These are phyloP conservation scores for Hypoxylon sp. DNA, from an alignment of 2,329 filamentous ascomycete genomes.

Conservation along the genomic window DNA sequence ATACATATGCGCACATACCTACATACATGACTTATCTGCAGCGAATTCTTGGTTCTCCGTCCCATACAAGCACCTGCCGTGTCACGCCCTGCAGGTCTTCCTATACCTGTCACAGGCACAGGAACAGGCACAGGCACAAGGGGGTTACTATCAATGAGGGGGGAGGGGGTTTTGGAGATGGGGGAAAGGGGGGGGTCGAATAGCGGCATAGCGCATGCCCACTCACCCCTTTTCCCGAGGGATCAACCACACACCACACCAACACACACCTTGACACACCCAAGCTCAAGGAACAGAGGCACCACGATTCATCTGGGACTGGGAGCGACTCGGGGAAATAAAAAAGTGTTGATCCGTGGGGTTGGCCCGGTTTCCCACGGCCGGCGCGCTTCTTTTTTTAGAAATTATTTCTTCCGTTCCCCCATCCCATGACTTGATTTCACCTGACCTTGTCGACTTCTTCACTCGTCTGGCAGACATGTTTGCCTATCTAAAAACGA, in stretches of 20 bases:
- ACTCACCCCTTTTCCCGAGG: slow-evolving; percentile 22
- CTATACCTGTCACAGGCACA: slow-evolving; percentile 35
- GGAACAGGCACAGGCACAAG: neutral
- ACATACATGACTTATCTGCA: slow-evolving; percentile 19
- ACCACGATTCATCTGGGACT: slow-evolving; percentile 37
- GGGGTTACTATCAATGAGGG: neutral
- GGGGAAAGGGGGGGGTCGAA: neutral
- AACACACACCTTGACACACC: neutral
- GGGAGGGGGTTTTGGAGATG: neutral
- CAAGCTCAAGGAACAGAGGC: slow-evolving; percentile 13
- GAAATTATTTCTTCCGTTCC: slow-evolving; percentile 20
- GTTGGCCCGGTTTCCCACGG: slow-evolving; percentile 3
- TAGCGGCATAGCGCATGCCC: slow-evolving; percentile 30
- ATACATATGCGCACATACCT: slow-evolving; percentile 10
- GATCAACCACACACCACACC: neutral
- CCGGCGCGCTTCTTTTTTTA: slow-evolving; percentile 36
- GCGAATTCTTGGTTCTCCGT: slow-evolving; percentile 9
- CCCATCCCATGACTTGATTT: neutral
- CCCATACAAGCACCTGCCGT: slow-evolving; percentile 31
- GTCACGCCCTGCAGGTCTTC: slow-evolving; percentile 37
- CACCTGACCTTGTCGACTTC: neutral
- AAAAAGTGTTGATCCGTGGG: slow-evolving; percentile 38
- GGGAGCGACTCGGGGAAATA: slow-evolving; percentile 24
- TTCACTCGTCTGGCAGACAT: neutral
- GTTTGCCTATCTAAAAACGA: neutral